These are phyloP conservation scores for Epichloe amarillans DNA, from an alignment of 2,329 filamentous ascomycete genomes.

Conservation along the genomic window DNA sequence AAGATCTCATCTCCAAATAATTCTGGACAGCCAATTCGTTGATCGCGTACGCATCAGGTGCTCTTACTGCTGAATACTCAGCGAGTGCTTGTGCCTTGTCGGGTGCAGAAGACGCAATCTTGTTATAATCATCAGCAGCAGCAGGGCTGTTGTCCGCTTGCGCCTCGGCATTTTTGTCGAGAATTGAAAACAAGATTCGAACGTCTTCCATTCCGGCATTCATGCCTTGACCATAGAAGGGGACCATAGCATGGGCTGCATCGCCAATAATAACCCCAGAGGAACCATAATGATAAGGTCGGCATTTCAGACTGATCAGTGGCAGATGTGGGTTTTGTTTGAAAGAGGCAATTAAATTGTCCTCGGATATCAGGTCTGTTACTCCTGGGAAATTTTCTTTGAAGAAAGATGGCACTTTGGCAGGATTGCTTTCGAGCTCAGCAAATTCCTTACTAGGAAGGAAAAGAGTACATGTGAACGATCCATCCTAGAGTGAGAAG, in stretches of 20 bases:
- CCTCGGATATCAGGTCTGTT: constrained; percentile 52
- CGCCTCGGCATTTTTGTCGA: constrained; percentile 52
- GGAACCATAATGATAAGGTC: constrained; percentile 67
- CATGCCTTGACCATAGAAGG: constrained; percentile 97
- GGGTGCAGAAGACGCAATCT: constrained; percentile 30
- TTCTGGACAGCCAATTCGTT: constrained; percentile 86
- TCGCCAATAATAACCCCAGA: constrained; percentile 81
- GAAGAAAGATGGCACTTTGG: constrained; percentile 59
- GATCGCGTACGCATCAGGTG: constrained; percentile 73
- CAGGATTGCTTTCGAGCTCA: constrained; percentile 49
- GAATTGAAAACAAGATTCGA: constrained; percentile 66
- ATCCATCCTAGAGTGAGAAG: constrained; percentile 50
- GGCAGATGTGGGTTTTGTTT: constrained; percentile 75
- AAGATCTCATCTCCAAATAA: constrained; percentile 84
- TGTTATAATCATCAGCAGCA: constrained; percentile 17
- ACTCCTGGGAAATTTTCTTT: constrained; percentile 78
- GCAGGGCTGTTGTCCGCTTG: constrained; percentile 28
- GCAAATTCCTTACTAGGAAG: constrained; percentile 59
- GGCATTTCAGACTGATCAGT: constrained; percentile 85
- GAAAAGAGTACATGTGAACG: constrained; percentile 93
- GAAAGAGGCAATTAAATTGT: constrained; percentile 63
- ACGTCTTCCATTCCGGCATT: constrained; percentile 95
- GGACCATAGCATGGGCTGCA: constrained; percentile 93
- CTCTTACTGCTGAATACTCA: constrained; percentile 62
- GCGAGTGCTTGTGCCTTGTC: constrained; percentile 54